Percentiles rank a stretch among this genome's conserved stretches.
These are phyloP conservation scores for Arabis hirsuta DNA, from an alignment of 345 rosid genomes.

Conservation along the genomic window DNA sequence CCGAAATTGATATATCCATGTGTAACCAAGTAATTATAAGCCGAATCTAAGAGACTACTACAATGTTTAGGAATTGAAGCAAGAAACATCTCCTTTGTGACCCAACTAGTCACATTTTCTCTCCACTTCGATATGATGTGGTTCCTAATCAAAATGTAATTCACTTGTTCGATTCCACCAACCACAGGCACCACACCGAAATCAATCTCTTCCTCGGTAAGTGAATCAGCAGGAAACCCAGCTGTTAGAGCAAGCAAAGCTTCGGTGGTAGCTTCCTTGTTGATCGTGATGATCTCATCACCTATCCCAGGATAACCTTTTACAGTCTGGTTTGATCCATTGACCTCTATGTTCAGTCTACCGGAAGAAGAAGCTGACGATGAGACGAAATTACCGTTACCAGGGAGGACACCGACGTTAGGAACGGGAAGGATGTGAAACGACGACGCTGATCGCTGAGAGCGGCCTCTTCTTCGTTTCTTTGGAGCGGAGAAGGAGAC, in stretches of 20 bases:
- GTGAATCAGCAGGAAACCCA: constrained; percentile 92
- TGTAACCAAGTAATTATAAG: constrained; percentile 75
- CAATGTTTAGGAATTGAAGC: constrained; percentile 77
- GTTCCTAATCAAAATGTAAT: constrained; percentile 87
- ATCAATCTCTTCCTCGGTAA: constrained; percentile 89
- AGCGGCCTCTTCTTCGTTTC: constrained; percentile 86
- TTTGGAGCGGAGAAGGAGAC: constrained; percentile 73
- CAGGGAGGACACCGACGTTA: constrained; percentile 18
- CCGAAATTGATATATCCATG: constrained; percentile 92
- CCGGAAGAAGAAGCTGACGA: constrained; percentile 39
- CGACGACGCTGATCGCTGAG: constrained; percentile 65
- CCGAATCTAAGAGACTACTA: constrained; percentile 67
- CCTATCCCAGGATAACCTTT: constrained; percentile 46
- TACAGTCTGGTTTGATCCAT: background rate
- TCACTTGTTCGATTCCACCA: constrained; percentile 96
- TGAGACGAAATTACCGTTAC: constrained; percentile 34
- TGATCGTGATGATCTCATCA: constrained; percentile 92
- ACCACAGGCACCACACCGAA: constrained; percentile 74
- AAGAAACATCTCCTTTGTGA: constrained; percentile 70
- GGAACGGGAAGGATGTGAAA: constrained; percentile 46
- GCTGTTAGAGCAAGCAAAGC: constrained; percentile 87
- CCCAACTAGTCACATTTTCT: constrained; percentile 73
- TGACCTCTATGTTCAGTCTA: constrained; percentile 24
- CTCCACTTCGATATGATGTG: constrained; percentile 91
- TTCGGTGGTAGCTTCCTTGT: constrained; percentile 86